Conservation (phyloP, 2,329 filamentous ascomycete genomes). For the Diaporthe caulivora region DNA sequence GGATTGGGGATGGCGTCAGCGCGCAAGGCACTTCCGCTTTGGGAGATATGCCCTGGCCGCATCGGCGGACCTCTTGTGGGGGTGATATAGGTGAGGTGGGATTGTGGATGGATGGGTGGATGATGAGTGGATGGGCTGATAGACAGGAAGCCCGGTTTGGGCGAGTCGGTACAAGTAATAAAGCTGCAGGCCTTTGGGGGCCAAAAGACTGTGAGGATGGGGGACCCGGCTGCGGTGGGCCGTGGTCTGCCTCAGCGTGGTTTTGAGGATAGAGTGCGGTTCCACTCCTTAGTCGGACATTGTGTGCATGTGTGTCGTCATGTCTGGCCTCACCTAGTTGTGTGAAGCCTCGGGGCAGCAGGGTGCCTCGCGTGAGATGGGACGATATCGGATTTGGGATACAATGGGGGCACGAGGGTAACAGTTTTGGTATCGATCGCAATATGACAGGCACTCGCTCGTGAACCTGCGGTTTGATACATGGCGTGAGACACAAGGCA, state of each 20-base stretch:
- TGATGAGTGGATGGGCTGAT: background rate
- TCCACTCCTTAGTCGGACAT: background rate
- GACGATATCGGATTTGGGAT: background rate
- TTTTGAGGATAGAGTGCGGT: background rate
- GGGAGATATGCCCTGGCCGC: background rate
- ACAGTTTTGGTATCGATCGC: background rate
- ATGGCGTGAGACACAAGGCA: background rate
- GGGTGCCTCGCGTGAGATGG: slow-evolving; percentile 1
- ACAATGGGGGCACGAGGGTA: background rate
- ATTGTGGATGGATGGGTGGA: background rate
- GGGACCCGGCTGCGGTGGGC: background rate
- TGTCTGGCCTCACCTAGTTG: slow-evolving; percentile 10
- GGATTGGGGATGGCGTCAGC: slow-evolving; percentile 7
- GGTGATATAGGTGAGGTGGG: background rate
- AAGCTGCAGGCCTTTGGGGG: background rate
- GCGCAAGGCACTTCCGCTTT: slow-evolving; percentile 22
- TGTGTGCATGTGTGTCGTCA: background rate
- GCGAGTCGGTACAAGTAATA: background rate
- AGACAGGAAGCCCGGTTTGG: background rate
- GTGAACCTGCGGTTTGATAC: background rate
- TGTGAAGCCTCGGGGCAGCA: background rate
- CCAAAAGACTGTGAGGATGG: background rate
- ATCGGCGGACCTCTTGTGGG: slow-evolving; percentile 4
- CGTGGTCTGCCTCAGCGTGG: slow-evolving; percentile 10
- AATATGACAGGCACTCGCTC: background rate